A percentile compares a stretch with the other conserved stretches of the same genome.
These are phyloP conservation scores for Madurella mycetomatis DNA, from an alignment of 2,329 filamentous ascomycete genomes.

Conservation along the genomic window DNA sequence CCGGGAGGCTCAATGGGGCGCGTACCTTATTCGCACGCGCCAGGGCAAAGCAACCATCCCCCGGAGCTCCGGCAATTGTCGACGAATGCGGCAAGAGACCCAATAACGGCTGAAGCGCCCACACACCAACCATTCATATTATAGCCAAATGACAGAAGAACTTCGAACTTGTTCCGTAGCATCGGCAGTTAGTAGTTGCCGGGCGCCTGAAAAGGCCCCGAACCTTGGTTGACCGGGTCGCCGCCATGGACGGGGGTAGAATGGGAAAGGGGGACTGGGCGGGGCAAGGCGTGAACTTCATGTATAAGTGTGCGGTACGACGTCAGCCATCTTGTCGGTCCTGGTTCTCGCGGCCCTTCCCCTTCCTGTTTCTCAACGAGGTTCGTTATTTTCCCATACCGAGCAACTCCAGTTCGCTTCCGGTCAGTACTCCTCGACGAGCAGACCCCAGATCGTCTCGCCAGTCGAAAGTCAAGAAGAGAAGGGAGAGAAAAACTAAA, in stretches of 20 bases:
- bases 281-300: not conserved
- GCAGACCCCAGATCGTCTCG: not conserved
- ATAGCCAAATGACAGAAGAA: constrained; percentile 25
- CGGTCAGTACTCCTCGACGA: not conserved
- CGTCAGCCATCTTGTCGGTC: constrained; percentile 1
- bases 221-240: constrained; percentile 16
- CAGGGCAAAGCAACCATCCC: constrained; percentile 1
- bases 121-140: constrained; percentile 24
- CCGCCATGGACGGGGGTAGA: not conserved
- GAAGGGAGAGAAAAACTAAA: not conserved
- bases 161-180: constrained; percentile 25
- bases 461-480: not conserved
- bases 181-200: constrained; percentile 26
- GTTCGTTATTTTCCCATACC: not conserved
- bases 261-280: not conserved
- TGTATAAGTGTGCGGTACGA: constrained; percentile 18
- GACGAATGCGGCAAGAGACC: constrained; percentile 15
- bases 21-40: not conserved
- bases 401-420: not conserved
- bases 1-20: constrained; percentile 17
- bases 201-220: constrained; percentile 13
- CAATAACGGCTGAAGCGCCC: constrained; percentile 13
- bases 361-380: not conserved
- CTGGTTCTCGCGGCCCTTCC: constrained; percentile 1
- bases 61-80: constrained; percentile 26